Conservation (phyloP, 306 rosid genomes). For the Prunus davidiana region DNA sequence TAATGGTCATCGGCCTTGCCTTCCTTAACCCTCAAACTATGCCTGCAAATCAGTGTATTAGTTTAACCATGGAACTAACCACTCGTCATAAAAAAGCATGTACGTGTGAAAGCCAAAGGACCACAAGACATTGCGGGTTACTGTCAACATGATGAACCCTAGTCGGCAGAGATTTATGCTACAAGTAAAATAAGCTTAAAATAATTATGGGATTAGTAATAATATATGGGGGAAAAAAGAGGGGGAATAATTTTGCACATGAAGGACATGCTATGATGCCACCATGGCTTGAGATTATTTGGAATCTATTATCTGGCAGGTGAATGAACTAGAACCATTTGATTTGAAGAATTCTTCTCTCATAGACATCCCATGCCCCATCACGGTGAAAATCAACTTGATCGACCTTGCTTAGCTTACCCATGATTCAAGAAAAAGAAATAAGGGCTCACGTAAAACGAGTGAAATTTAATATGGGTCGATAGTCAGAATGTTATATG, state of each 20-base stretch:
- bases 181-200: conserved; percentile 33
- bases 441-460: too few species aligned
- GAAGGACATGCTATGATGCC: conserved; percentile 12
- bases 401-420: background rate
- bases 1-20: conserved; percentile 36
- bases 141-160: conserved; percentile 35
- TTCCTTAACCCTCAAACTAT: conserved; percentile 57
- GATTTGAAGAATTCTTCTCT: background rate
- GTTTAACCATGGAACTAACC: conserved; percentile 6
- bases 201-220: background rate
- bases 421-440: background rate
- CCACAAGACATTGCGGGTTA: conserved; percentile 28
- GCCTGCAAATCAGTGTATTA: conserved; percentile 45
- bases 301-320: conserved; percentile 27
- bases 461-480: too few species aligned
- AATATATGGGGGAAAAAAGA: background rate
- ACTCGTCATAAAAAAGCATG: conserved; percentile 35
- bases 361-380: background rate
- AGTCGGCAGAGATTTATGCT: conserved; percentile 62
- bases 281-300: conserved; percentile 5
- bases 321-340: conserved; percentile 9
- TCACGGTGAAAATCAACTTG: background rate
- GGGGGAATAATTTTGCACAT: conserved; percentile 26
- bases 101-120: conserved; percentile 41
- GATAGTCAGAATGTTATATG: too few species aligned